Base-by-base conservation (phyloP, 345 rosid genomes). In the Ceriops decandra region DNA sequence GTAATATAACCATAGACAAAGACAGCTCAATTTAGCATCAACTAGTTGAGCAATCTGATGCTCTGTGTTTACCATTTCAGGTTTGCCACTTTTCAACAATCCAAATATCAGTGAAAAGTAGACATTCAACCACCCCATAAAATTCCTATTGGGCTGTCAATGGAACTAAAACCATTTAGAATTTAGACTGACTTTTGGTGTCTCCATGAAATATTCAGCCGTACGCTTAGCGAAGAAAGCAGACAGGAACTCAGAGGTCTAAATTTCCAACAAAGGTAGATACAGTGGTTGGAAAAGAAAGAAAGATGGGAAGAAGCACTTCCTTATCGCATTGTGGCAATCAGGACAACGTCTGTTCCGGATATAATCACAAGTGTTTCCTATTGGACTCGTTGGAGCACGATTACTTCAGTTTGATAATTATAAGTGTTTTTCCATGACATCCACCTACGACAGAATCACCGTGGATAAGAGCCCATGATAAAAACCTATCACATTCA, bases 131-230 rank as follows among this genome's bases (percentile, higher is more conserved):
- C 42, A 2, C 65, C 30, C 16, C 1, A 1, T 11, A 42, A 9
- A 42, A 42, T 42, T 15, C 49, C 16, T 42, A 13, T 13, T 27
- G 42, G 57, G 20, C 0, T 46, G 9, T 13, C 24, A 22, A 62
- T 52, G 62, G 62, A 69, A 33, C 62, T 52, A 61, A 31, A 61
- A 52, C 52, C 15, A 62, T 26, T 68, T 59, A 60, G 47, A 49
- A 51, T 22, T 35, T 32, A 69, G 16, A 53, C 26, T 52, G 20
- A 56, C 60, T 52, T 65, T 21, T 33, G 7, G 54, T 36, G 62
- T 28, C 38, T 19, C 62, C 20, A 21, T 5, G 28, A 20, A 16
- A 58, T 46, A 63, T 57, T 58, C 59, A 7, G 26, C 2, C 27
- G 42, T 57, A 56, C n/a, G 49, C 56, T 63, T 28, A 60, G 35